Evolutionary conservation across 2,329 filamentous ascomycete genomes (phyloP).

Genomic region (Claviceps sp.): DNA sequence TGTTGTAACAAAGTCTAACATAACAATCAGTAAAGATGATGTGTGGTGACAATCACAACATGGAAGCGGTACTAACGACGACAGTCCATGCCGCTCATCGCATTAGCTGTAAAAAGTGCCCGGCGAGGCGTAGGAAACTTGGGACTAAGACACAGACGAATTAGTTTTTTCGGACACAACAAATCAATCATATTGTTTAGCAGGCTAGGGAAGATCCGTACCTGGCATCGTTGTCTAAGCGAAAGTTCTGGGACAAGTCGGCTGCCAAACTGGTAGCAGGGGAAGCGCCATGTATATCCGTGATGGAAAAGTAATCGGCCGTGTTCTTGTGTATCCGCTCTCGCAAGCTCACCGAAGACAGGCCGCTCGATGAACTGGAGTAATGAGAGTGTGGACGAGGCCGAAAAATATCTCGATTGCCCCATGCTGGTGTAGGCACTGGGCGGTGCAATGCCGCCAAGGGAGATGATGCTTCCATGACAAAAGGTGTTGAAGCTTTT

Average conservation of each 20-base stretch:
- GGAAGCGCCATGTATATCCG: conserved; percentile 70
- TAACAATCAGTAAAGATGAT: background rate
- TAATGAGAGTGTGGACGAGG: conserved; percentile 33
- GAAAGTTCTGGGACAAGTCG: conserved; percentile 93
- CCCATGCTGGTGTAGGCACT: conserved; percentile 49
- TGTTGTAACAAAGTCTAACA: conserved; percentile 61
- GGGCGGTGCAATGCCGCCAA: conserved; percentile 80
- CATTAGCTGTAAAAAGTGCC: conserved; percentile 27
- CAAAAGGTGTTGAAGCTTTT: conserved; percentile 10
- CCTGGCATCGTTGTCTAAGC: conserved; percentile 76
- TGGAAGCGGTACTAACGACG: conserved; percentile 15
- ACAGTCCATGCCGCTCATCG: conserved; percentile 22
- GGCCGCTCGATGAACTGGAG: conserved; percentile 41
- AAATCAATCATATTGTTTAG: background rate
- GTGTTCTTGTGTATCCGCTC: conserved; percentile 50
- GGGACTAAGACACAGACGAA: conserved; percentile 16
- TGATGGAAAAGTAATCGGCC: conserved; percentile 71
- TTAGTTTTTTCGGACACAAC: background rate
- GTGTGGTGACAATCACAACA: background rate
- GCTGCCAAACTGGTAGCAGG: conserved; percentile 83
- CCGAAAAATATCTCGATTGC: conserved; percentile 37
- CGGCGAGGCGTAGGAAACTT: conserved; percentile 28
- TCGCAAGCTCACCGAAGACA: conserved; percentile 64
- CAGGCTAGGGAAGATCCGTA: conserved; percentile 28
- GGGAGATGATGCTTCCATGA: conserved; percentile 88